Evolutionary conservation across 1,284 basidiomycete species (phyloP).

Genomic region (Rhodotorula sp.): DNA sequence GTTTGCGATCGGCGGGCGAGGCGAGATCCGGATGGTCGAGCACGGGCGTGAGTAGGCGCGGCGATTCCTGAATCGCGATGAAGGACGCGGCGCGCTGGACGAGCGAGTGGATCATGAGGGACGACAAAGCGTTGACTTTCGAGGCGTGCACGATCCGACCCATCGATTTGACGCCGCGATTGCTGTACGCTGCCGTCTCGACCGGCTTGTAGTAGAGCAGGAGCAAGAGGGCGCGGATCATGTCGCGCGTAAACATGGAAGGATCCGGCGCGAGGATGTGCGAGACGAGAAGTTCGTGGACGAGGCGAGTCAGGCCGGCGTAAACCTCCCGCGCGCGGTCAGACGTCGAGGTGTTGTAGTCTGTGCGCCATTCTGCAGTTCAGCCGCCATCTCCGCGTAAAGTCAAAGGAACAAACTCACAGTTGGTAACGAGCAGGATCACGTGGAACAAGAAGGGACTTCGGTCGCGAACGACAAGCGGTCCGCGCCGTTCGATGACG

Average conservation of each 20-base stretch:
- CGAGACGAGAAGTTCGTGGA: conserved; percentile 27
- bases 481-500: conserved; percentile 9
- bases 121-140: conserved; percentile 36
- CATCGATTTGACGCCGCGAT: conserved; percentile 25
- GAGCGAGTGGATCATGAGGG: conserved; percentile 32
- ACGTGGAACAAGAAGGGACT: conserved; percentile 37
- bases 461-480: conserved; percentile 22
- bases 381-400: neutral
- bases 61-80: conserved; percentile 26
- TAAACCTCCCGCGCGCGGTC: conserved; percentile 34
- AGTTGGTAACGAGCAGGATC: conserved; percentile 36
- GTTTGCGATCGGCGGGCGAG: conserved; percentile 10
- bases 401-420: neutral
- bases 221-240: conserved; percentile 30
- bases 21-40: conserved; percentile 15
- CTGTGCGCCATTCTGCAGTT: neutral
- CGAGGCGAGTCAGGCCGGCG: conserved; percentile 29
- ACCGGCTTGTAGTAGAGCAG: conserved; percentile 36
- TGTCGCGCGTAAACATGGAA: conserved; percentile 25
- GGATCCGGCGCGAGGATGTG: conserved; percentile 31
- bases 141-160: conserved; percentile 23
- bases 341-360: conserved; percentile 34
- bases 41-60: conserved; percentile 5
- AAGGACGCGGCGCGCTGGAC: conserved; percentile 27
- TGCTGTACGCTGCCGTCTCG: conserved; percentile 1